These are phyloP conservation scores for Juglanconis juglandina DNA, from an alignment of 2,329 filamentous ascomycete genomes.

Conservation along the genomic window DNA sequence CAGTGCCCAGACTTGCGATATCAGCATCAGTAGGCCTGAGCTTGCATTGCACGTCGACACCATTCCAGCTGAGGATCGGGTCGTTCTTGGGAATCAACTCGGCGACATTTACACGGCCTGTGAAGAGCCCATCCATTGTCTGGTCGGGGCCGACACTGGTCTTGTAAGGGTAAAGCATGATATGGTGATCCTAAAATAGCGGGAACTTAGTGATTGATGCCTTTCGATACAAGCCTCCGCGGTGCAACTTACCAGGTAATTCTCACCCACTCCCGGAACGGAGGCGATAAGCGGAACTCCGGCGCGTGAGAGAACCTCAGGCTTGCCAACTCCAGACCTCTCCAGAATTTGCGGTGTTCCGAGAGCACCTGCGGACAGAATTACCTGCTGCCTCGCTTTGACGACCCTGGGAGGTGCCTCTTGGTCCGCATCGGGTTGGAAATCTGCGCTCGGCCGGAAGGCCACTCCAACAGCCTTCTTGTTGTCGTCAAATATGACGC, in stretches of 20 bases:
- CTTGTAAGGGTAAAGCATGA: slow-evolving; percentile 9
- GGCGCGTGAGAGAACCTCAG: slow-evolving; percentile 22
- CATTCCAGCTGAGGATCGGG: slow-evolving; percentile 9
- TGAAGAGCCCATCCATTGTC: slow-evolving; percentile 18
- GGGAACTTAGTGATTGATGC: not conserved
- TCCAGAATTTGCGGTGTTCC: slow-evolving; percentile 47
- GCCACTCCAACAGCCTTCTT: slow-evolving; percentile 45
- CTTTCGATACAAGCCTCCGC: too few relatives aligned
- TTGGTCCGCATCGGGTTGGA: slow-evolving; percentile 28
- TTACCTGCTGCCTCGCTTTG: slow-evolving; percentile 47
- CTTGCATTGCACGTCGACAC: slow-evolving; percentile 9
- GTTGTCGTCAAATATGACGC: slow-evolving; percentile 45
- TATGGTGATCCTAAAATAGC: slow-evolving; percentile 15
- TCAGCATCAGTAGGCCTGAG: slow-evolving; percentile 20
- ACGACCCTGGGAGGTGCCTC: slow-evolving; percentile 26
- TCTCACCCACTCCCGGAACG: slow-evolving; percentile 23
- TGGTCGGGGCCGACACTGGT: not conserved
- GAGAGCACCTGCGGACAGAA: slow-evolving; percentile 38
- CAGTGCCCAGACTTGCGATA: slow-evolving; percentile 20
- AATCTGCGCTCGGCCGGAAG: slow-evolving; percentile 40
- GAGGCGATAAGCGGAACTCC: slow-evolving; percentile 21
- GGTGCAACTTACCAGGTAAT: not conserved
- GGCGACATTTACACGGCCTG: slow-evolving; percentile 18
- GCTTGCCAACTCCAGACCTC: slow-evolving; percentile 48
- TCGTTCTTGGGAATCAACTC: slow-evolving; percentile 25